phyloP scores from a whole-genome alignment of 169 alveolate genomes.

The Babesia sp. region DNA sequence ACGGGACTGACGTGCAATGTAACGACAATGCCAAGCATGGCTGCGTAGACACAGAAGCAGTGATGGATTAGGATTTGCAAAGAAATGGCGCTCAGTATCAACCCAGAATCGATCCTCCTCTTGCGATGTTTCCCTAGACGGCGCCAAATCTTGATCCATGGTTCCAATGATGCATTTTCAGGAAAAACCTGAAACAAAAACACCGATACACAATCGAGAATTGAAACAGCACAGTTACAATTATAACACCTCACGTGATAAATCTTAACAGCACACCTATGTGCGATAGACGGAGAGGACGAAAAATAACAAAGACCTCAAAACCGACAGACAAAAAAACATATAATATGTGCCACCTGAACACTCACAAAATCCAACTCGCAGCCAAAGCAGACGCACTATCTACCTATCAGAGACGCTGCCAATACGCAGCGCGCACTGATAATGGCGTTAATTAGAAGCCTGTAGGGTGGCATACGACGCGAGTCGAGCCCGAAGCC shows the following conservation, averaged over 20 bases:
- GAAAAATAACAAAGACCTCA: too few relatives aligned
- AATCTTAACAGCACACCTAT: not conserved
- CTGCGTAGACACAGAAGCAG: conserved; percentile 50
- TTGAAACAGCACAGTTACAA: too few relatives aligned
- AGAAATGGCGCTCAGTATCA: conserved; percentile 63
- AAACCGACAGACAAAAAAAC: not conserved
- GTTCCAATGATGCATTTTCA: conserved; percentile 14
- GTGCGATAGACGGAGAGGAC: not conserved
- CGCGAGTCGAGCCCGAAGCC: conserved; percentile 24
- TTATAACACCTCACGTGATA: too few relatives aligned
- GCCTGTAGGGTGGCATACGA: conserved; percentile 10
- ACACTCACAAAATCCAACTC: not conserved
- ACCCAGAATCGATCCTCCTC: conserved; percentile 68
- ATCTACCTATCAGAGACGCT: not conserved
- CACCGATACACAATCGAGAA: too few relatives aligned
- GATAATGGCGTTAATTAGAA: not conserved
- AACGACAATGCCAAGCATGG: conserved; percentile 65
- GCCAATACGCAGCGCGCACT: conserved; percentile 10
- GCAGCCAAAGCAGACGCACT: not conserved
- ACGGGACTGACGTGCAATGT: conserved; percentile 35
- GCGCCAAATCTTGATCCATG: conserved; percentile 34
- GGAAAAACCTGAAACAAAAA: conserved; percentile 11
- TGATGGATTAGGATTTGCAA: conserved; percentile 45
- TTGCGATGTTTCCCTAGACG: conserved; percentile 41
- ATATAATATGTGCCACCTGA: not conserved